A percentile compares a stretch with the other conserved stretches of the same genome.
phyloP scores from a whole-genome alignment of 2,329 filamentous ascomycete species.

The Clonostachys sp. region DNA sequence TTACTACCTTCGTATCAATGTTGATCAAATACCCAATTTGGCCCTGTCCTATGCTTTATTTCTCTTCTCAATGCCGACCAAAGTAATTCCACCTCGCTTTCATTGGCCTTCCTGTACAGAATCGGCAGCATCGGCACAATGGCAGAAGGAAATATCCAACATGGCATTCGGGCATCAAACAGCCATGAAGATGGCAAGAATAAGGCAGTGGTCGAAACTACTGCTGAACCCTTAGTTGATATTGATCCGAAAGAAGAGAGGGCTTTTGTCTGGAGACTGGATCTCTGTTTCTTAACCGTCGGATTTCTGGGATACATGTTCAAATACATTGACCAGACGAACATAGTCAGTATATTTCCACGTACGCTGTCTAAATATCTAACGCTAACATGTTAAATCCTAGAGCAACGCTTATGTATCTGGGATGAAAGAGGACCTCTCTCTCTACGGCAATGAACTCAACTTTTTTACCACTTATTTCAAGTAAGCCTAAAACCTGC shows the following conservation, averaged over 20 bases:
- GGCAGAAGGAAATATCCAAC: neutral
- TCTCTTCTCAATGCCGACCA: too few species aligned
- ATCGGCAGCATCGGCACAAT: neutral
- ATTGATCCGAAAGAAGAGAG: neutral
- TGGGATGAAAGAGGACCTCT: constrained; percentile 43
- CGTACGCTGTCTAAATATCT: neutral
- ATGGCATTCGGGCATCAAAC: neutral
- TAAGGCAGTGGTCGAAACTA: neutral
- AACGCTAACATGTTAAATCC: neutral
- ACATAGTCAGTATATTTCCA: constrained; percentile 6
- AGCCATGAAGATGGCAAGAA: neutral
- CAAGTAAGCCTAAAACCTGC: constrained; percentile 4
- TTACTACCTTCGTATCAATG: too few species aligned
- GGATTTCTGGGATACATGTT: constrained; percentile 4
- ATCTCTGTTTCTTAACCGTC: neutral
- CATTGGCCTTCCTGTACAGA: too few species aligned
- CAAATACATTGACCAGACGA: constrained; percentile 24
- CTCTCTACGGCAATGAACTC: constrained; percentile 44
- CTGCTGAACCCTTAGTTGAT: neutral
- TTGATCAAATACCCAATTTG: too few species aligned
- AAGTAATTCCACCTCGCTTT: too few species aligned
- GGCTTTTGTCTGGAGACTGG: neutral
- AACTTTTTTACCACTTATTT: constrained; percentile 48
- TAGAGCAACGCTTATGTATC: constrained; percentile 28
- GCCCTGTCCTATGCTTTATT: too few species aligned